Conservation (phyloP, 2,329 filamentous ascomycete genomes). For the Talaromyces sp. region DNA sequence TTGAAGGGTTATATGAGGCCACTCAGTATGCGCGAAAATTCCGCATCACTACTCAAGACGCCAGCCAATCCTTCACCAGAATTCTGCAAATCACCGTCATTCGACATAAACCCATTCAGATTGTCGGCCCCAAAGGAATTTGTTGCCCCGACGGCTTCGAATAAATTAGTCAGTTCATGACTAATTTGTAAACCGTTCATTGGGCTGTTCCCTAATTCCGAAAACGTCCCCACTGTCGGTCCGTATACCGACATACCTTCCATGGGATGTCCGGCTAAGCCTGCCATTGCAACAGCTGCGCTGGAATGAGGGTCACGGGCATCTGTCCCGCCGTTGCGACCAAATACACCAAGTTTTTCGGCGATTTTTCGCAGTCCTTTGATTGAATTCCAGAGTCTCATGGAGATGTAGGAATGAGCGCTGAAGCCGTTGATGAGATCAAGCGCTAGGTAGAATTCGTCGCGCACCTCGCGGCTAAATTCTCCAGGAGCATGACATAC, state of each 20-base stretch:
- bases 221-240: constrained; percentile 31
- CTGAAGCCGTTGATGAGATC: constrained; percentile 61
- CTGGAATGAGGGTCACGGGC: constrained; percentile 56
- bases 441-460: constrained; percentile 65
- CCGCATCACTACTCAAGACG: constrained; percentile 55
- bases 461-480: constrained; percentile 58
- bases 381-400: constrained; percentile 62
- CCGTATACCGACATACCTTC: constrained; percentile 54
- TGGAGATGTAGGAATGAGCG: constrained; percentile 58
- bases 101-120: constrained; percentile 37
- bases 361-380: constrained; percentile 61
- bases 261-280: constrained; percentile 59
- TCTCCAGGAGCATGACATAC: constrained; percentile 61
- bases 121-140: constrained; percentile 40
- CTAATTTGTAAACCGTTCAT: constrained; percentile 58
- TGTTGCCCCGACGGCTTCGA: constrained; percentile 59
- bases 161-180: constrained; percentile 59
- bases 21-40: constrained; percentile 56
- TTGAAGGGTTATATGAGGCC: constrained; percentile 50
- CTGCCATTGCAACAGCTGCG: constrained; percentile 63
- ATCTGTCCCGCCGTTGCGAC: constrained; percentile 36
- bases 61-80: constrained; percentile 44
- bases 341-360: constrained; percentile 56
- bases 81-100: constrained; percentile 39
- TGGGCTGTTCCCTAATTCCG: constrained; percentile 51